Evolutionary conservation across 2,329 filamentous ascomycete genomes (phyloP), one percentile per base, ranked within the genome.

Genomic region (Beauveria scarabaeidicola): DNA sequence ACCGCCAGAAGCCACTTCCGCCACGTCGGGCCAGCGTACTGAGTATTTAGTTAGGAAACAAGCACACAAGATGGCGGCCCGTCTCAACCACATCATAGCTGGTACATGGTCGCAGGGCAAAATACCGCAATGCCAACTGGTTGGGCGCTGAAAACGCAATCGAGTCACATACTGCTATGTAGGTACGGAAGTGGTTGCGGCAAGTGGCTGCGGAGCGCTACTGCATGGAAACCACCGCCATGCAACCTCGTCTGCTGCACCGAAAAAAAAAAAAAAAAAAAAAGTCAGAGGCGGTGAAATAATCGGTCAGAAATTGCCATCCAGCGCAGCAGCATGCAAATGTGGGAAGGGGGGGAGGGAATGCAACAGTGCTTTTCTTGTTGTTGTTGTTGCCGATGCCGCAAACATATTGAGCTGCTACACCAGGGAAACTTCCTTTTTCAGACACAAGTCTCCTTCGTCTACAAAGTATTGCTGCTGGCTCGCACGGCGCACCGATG

Each of bases 1-100:
- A 55, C 52, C 52, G 52, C 52, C 52, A 32, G 38, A 55, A 55
- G 52, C 52, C 52, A 55, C 52, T 8, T 43, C 40, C 52, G 52
- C 52, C 40, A 55, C 40, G 9, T 36, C 52, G 38, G 52, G 36
- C 40, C 25, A 27, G 17, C n/a, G 21, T n/a, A n/a, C n/a, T n/a
- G n/a, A n/a, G n/a, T n/a, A n/a, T n/a, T n/a, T n/a, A n/a, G n/a
- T n/a, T n/a, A 15, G 8, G n/a, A 10, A 43, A 23, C 21, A 54
- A 21, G 29, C 29, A 32, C 11, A 36, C 25, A 17, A 41, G 21
- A 46, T 25, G 43, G 40, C 52, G 52, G 52, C 25, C 40, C 52
- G 52, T 55, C 52, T 46, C 21, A 41, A 23, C 52, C 52, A 54
- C 38, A 44, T 40, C 17, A n/a, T n/a, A n/a, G n/a, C n/a, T n/a